Evolutionary conservation across 495 filamentous ascomycete genomes (phyloP), one percentile per base, ranked within the genome.

Genomic region (Gamarada debralockiae): DNA sequence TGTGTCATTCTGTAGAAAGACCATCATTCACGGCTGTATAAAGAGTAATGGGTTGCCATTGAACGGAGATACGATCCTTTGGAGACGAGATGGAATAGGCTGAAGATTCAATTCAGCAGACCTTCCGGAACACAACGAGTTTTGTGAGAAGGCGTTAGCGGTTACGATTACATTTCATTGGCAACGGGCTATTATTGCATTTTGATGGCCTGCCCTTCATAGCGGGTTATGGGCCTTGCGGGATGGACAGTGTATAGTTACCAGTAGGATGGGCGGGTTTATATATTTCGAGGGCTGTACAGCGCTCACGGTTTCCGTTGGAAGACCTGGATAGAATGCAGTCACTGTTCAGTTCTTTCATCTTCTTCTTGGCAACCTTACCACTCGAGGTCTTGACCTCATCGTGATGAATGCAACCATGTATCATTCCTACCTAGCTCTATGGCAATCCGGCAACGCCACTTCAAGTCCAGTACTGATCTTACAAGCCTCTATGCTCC

Each of bases 1-100:
- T 96, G 91, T 69, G 81, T 92, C 47, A 86, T 95, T 45, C 79
- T 91, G 70, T 90, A 79, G 22, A 12, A 84, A 25, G 18, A 48
- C 13, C 20, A 41, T n/a, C 3, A 13, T n/a, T 47, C 1, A 36
- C 73, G 61, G 65, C 59, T 39, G 21, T 5, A 40, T 34, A 51
- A 18, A 6, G 29, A 34, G 7, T 7, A 34, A 34, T 34, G 29
- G 14, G 17, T 39, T 6, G 18, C 18, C 18, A 8, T 34, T 39
- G 37, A 15, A 39, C n/a, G 37, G 14, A 39, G n/a, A 39, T n/a
- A 39, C 18, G 37, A 20, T 14, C 37, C 37, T 39, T 4, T n/a
- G 18, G 37, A 34, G 8, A 15, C 37, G 37, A 15, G 37, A 20
- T 15, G 37, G 14, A 8, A 6, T 15, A 20, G 14, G 18, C 37